These are phyloP conservation scores for Fusarium coicis DNA, from an alignment of 2,329 filamentous ascomycete species.

Conservation along the genomic window DNA sequence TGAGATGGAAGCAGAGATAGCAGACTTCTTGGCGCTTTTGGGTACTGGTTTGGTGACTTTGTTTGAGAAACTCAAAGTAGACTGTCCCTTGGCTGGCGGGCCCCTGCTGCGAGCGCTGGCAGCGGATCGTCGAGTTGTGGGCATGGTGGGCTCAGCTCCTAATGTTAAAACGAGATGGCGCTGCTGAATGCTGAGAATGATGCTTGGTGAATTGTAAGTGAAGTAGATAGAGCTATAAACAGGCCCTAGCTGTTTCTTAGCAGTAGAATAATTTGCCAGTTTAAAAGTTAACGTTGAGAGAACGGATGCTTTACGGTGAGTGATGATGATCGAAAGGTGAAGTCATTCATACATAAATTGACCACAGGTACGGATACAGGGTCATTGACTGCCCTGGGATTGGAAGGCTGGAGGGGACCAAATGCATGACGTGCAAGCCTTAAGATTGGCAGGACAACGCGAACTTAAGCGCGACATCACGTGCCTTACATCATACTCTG, in stretches of 20 bases:
- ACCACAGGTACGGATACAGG: conserved; percentile 6
- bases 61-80: conserved; percentile 66
- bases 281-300: background rate
- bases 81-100: conserved; percentile 58
- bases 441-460: conserved; percentile 65
- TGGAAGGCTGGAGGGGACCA: background rate
- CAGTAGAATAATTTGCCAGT: background rate
- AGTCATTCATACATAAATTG: background rate
- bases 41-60: conserved; percentile 65
- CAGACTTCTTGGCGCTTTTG: conserved; percentile 59
- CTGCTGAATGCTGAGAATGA: background rate
- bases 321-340: conserved; percentile 9
- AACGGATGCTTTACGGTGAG: background rate
- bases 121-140: conserved; percentile 61
- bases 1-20: conserved; percentile 49
- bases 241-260: background rate
- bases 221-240: background rate
- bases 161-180: background rate
- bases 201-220: conserved; percentile 1
- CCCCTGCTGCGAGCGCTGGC: conserved; percentile 51
- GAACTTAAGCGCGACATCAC: conserved; percentile 61
- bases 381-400: conserved; percentile 16
- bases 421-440: conserved; percentile 37
- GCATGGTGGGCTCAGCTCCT: conserved; percentile 53
- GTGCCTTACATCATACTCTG: conserved; percentile 49